Percentiles rank a stretch among this genome's conserved stretches.
Conservation (phyloP, 129 eudicot species). For the Chrysanthemum seticuspe region DNA sequence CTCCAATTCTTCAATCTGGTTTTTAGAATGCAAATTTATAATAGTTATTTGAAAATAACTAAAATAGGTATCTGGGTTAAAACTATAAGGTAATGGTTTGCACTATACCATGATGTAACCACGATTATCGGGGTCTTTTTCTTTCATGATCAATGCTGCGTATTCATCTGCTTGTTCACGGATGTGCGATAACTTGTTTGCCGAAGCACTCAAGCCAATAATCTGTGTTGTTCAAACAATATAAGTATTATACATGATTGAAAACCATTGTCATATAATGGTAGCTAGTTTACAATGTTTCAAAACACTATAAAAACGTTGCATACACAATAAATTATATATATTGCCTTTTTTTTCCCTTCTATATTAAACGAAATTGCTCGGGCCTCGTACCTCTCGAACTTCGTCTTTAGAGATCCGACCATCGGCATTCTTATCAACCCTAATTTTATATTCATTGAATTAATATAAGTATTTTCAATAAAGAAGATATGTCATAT, state of each 20-base stretch:
- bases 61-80: neutral
- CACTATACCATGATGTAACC: slow-evolving; percentile 66
- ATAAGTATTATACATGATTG: no score
- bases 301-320: no score
- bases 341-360: no score
- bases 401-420: slow-evolving; percentile 67
- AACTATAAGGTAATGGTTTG: neutral
- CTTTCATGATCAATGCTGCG: slow-evolving; percentile 76
- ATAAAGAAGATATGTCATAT: neutral
- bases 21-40: no score
- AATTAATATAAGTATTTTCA: neutral
- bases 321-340: no score
- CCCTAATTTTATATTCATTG: slow-evolving; percentile 40
- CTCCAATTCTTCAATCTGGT: no score
- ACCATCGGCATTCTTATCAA: slow-evolving; percentile 78
- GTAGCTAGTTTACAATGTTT: no score
- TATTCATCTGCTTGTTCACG: slow-evolving; percentile 64
- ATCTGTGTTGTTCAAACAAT: slow-evolving; percentile 37
- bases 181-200: slow-evolving; percentile 67
- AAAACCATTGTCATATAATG: no score
- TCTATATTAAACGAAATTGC: no score
- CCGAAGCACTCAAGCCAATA: slow-evolving; percentile 66
- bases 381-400: slow-evolving; percentile 49
- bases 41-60: neutral
- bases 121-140: slow-evolving; percentile 52